Percentiles rank a stretch among this genome's conserved stretches.
phyloP scores from a whole-genome alignment of 2,329 filamentous ascomycete genomes.

The Phyllosticta capitalensis region DNA sequence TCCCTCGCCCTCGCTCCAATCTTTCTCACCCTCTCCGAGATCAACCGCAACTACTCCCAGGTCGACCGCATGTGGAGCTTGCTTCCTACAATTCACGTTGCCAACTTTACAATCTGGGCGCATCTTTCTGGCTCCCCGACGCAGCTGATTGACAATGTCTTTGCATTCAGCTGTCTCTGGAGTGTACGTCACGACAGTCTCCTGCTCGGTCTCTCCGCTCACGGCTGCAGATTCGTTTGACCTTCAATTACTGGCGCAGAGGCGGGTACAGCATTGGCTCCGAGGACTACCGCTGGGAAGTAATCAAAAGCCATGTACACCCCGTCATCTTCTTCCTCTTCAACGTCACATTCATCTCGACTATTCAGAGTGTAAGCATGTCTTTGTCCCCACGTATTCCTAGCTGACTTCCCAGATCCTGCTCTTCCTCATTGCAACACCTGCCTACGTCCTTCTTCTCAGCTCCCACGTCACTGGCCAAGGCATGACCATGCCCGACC shows the following conservation, averaged over 20 bases:
- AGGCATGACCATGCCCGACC: slow-evolving; percentile 44
- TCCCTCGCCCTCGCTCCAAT: slow-evolving; percentile 61
- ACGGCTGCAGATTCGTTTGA: slow-evolving; percentile 58
- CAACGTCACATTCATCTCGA: slow-evolving; percentile 82
- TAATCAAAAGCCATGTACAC: slow-evolving; percentile 58
- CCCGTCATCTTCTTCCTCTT: slow-evolving; percentile 66
- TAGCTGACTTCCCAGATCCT: slow-evolving; percentile 45
- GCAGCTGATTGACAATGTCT: slow-evolving; percentile 60
- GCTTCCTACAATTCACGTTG: slow-evolving; percentile 75
- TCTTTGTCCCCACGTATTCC: slow-evolving; percentile 9
- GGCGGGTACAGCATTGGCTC: slow-evolving; percentile 82
- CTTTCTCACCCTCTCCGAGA: slow-evolving; percentile 67
- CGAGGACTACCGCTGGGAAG: slow-evolving; percentile 90
- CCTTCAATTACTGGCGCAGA: slow-evolving; percentile 94
- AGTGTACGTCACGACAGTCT: slow-evolving; percentile 47
- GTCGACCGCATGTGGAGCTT: slow-evolving; percentile 90
- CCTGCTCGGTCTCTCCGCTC: neutral
- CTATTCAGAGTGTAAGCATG: slow-evolving; percentile 52
- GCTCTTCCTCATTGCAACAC: slow-evolving; percentile 67
- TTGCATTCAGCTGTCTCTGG: slow-evolving; percentile 67
- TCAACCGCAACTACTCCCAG: slow-evolving; percentile 94
- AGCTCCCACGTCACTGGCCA: slow-evolving; percentile 52
- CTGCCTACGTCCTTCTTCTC: slow-evolving; percentile 75
- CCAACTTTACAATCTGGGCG: slow-evolving; percentile 77
- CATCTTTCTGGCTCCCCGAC: slow-evolving; percentile 63